A percentile compares a stretch with the other conserved stretches of the same genome.
Conservation (phyloP, 805 yeast species). For the Candida adriatica region DNA sequence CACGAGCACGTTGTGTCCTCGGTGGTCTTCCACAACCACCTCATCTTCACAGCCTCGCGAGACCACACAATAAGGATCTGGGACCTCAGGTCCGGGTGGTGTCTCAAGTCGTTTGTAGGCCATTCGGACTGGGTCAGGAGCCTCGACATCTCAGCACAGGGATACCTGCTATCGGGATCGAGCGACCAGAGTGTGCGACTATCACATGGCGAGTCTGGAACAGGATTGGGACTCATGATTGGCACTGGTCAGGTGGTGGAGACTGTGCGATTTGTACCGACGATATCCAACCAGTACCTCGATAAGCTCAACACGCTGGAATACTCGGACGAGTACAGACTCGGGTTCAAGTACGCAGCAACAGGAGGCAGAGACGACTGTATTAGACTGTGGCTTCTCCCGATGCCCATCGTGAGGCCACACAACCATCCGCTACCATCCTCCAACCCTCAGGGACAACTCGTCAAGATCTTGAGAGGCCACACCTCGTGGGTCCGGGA, state of each 20-base stretch:
- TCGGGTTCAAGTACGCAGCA: conserved; percentile 68
- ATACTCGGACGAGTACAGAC: conserved; percentile 16
- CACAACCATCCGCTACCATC: conserved; percentile 52
- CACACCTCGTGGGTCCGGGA: conserved; percentile 86
- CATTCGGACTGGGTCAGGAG: conserved; percentile 88
- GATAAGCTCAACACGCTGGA: conserved; percentile 34
- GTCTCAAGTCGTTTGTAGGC: conserved; percentile 58
- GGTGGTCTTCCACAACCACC: conserved; percentile 41
- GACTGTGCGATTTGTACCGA: conserved; percentile 60
- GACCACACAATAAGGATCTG: conserved; percentile 56
- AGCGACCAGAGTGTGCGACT: conserved; percentile 71
- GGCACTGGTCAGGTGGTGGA: conserved; percentile 88
- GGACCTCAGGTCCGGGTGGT: conserved; percentile 65
- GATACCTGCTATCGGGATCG: conserved; percentile 64
- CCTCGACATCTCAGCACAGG: conserved; percentile 42
- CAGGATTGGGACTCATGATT: conserved; percentile 55
- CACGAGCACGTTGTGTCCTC: conserved; percentile 84
- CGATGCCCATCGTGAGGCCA: conserved; percentile 52
- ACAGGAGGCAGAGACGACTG: conserved; percentile 77
- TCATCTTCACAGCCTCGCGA: conserved; percentile 55
- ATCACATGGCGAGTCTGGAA: conserved; percentile 59
- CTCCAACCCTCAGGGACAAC: conserved; percentile 52
- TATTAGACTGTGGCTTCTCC: conserved; percentile 72
- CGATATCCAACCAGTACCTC: conserved; percentile 37
- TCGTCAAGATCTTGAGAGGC: conserved; percentile 53